Base-by-base conservation (phyloP, 2,329 filamentous ascomycete genomes). In the Mariannaea sp. region DNA sequence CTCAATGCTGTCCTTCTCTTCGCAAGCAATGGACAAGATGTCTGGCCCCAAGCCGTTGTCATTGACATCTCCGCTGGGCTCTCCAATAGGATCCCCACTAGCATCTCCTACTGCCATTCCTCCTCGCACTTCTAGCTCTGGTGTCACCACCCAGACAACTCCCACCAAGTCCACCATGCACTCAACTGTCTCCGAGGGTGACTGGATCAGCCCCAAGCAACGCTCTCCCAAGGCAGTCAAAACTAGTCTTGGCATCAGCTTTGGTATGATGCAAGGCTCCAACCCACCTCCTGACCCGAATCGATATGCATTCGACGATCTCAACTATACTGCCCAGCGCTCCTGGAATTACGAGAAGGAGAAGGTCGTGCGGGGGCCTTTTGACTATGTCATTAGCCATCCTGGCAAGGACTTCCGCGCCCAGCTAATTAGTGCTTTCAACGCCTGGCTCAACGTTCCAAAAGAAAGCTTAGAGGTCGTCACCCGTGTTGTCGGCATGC, bases 371-470 rank as follows among this genome's bases (percentile, higher is more conserved):
- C 77, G 86, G 41, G 90, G 86, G 0, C 91, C 91, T 1, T 96
- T 85, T 65, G 87, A 93, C 67, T 95, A 96, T 71, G 80, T 94
- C 57, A 82, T 86, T 65, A 82, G 83, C 38, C 87, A 92, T 58
- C 89, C 90, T 0, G 91, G 91, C 59, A 94, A 95, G 73, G 89
- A 94, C 71, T 89, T 96, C 68, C 85, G 92, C 60, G 82, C 86
- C 39, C 87, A 90, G 73, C 79, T 93, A 65, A 91, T 95, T 66
- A 82, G 80, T 36, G 87, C 90, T 36, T 95, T 95, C 78, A 91
- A 95, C 68, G 80, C 80, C 45, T 92, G 88, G 86, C 77, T 95
- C 13, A 79, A 88, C 50, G 89, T 95, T 16, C 90, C 90, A 0
- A 70, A 79, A 7, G 80, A 84, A 54, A 85, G 83, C 61, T 79